These are phyloP conservation scores for Chenopodium quinoa DNA, from an alignment of 148 eudicot species.

Conservation along the genomic window DNA sequence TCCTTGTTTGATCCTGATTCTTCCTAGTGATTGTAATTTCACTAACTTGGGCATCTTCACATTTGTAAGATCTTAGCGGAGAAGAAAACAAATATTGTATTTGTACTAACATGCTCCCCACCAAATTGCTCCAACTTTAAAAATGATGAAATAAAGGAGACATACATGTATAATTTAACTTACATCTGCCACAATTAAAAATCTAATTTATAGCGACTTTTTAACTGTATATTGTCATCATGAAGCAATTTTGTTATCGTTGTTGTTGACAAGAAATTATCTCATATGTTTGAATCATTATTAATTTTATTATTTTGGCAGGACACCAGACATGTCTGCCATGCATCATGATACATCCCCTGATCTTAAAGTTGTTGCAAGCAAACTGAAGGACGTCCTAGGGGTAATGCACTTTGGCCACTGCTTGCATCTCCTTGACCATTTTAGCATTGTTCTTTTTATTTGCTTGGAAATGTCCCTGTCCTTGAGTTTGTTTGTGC, in stretches of 20 bases:
- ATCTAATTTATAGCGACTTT: background rate
- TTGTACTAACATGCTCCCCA: background rate
- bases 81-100: background rate
- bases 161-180: background rate
- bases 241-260: background rate
- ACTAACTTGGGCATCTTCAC: background rate
- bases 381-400: slow-evolving; percentile 68
- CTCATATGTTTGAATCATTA: background rate
- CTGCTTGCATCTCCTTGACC: background rate
- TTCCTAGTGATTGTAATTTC: background rate
- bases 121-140: background rate
- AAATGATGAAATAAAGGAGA: background rate
- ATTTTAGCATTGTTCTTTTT: background rate
- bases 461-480: background rate
- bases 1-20: background rate
- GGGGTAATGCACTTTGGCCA: slow-evolving; percentile 46
- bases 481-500: background rate
- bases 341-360: slow-evolving; percentile 88
- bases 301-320: slow-evolving; percentile 30
- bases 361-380: slow-evolving; percentile 75
- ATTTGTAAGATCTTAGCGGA: background rate
- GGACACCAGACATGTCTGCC: slow-evolving; percentile 87
- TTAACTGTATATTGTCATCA: background rate
- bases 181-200: background rate
- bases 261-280: background rate